These are phyloP conservation scores for Arabidopsis arenosa DNA, from an alignment of 345 rosid genomes.

Conservation along the genomic window DNA sequence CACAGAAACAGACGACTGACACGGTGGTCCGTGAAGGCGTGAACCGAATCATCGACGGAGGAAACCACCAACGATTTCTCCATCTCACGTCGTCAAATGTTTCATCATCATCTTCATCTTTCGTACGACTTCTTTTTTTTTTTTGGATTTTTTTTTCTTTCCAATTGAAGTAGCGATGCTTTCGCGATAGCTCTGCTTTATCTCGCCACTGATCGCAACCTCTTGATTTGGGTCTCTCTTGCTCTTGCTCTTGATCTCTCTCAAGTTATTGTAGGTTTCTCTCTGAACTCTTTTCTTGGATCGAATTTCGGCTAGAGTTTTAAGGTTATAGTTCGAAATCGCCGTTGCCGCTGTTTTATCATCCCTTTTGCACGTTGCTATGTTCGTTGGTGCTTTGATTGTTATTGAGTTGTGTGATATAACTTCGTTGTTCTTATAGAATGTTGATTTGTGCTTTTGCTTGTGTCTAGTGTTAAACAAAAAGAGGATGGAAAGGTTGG, in stretches of 20 bases:
- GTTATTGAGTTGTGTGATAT: constrained; percentile 18
- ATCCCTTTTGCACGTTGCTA: background rate
- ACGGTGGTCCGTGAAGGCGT: constrained; percentile 52
- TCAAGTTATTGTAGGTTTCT: constrained; percentile 19
- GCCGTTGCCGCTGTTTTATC: constrained; percentile 23
- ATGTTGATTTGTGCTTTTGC: constrained; percentile 16
- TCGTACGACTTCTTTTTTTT: constrained; percentile 25
- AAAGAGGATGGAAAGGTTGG: constrained; percentile 60
- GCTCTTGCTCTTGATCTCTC: constrained; percentile 14
- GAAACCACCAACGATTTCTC: constrained; percentile 42
- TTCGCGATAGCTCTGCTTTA: constrained; percentile 29
- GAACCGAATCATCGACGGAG: constrained; percentile 45
- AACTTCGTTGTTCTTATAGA: constrained; percentile 13
- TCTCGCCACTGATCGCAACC: constrained; percentile 22
- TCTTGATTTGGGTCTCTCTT: constrained; percentile 29
- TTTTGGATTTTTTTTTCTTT: background rate
- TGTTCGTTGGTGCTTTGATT: constrained; percentile 28
- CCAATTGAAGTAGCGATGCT: constrained; percentile 27
- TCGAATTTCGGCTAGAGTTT: constrained; percentile 34
- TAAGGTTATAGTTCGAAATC: constrained; percentile 26
- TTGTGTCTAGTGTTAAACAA: constrained; percentile 34
- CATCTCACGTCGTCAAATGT: constrained; percentile 34
- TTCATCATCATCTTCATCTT: constrained; percentile 31
- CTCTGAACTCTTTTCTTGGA: constrained; percentile 12
- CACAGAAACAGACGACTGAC: constrained; percentile 49